Percentiles rank a stretch among this genome's conserved stretches.
These are phyloP conservation scores for Penicillium sp. DNA, from an alignment of 2,329 filamentous ascomycete genomes.

Conservation along the genomic window DNA sequence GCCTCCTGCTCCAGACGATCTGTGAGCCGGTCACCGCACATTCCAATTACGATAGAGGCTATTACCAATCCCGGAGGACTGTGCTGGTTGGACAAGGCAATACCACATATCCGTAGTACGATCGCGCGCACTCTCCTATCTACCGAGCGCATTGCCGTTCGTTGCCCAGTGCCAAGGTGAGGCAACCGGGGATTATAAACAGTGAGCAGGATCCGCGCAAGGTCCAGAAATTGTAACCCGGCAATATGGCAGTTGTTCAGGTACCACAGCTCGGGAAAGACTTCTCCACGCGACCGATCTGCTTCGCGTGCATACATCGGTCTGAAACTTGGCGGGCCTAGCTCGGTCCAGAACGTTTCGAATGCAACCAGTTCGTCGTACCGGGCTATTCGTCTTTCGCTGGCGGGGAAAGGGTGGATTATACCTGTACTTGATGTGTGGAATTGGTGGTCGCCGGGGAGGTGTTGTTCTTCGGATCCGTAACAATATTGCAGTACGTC, in stretches of 20 bases:
- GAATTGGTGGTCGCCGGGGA: neutral
- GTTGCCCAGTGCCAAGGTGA: constrained; percentile 43
- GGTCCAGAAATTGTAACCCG: constrained; percentile 59
- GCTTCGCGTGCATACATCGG: constrained; percentile 52
- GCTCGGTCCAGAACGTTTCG: constrained; percentile 48
- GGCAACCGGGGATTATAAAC: constrained; percentile 57
- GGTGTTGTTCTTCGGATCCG: constrained; percentile 23
- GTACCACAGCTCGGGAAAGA: constrained; percentile 60
- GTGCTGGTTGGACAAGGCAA: constrained; percentile 56
- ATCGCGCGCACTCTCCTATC: constrained; percentile 32
- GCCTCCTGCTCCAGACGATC: constrained; percentile 28
- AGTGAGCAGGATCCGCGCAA: constrained; percentile 57
- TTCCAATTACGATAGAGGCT: constrained; percentile 32
- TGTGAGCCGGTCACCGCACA: constrained; percentile 36
- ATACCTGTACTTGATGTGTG: too few species aligned
- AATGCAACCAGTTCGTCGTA: constrained; percentile 43
- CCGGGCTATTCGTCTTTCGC: constrained; percentile 16
- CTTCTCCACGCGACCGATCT: constrained; percentile 33
- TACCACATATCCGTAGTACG: constrained; percentile 57
- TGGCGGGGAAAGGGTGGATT: constrained; percentile 10
- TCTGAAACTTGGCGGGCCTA: constrained; percentile 53
- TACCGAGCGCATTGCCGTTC: constrained; percentile 14
- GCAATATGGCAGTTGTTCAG: constrained; percentile 58
- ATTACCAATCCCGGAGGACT: constrained; percentile 56
- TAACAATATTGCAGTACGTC: constrained; percentile 65